Evolutionary conservation across 768 basidiomycete species (phyloP).

Genomic region (Tremella yokohamensis): DNA sequence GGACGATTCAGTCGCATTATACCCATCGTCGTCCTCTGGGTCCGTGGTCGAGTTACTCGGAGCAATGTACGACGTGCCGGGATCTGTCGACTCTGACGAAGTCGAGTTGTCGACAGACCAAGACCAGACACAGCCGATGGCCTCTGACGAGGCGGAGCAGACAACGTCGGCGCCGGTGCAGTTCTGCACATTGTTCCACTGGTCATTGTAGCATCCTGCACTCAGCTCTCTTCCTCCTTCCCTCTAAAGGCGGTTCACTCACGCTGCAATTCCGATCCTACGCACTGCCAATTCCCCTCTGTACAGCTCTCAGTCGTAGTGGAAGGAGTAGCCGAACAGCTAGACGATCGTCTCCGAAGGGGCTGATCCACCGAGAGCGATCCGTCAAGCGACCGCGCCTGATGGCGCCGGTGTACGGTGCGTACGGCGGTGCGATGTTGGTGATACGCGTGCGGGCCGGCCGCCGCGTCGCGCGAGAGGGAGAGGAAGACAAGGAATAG

Average conservation of each 20-base stretch:
- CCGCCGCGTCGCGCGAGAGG: constrained; percentile 5
- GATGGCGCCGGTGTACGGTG: constrained; percentile 10
- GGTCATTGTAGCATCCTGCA: constrained; percentile 21
- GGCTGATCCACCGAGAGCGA: not conserved
- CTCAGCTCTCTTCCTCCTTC: not conserved
- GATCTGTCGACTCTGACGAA: not conserved
- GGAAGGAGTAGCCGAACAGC: not conserved
- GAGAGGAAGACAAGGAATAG: not conserved
- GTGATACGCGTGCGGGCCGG: constrained; percentile 11
- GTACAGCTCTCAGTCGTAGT: constrained; percentile 8
- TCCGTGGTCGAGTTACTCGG: constrained; percentile 1
- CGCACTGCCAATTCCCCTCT: constrained; percentile 17
- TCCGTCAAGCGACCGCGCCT: constrained; percentile 2
- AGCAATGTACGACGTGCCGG: not conserved
- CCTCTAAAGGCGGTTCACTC: not conserved
- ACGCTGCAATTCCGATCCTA: constrained; percentile 21
- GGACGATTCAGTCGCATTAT: not conserved
- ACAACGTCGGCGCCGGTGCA: constrained; percentile 27
- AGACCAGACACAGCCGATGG: constrained; percentile 22
- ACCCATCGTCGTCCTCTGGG: not conserved
- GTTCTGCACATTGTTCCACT: constrained; percentile 16
- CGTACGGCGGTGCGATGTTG: not conserved
- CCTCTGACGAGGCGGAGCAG: constrained; percentile 12
- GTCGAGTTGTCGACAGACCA: not conserved
- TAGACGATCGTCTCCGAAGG: not conserved